Conservation (phyloP, 208 protist species). For the Trypanosoma mega region DNA sequence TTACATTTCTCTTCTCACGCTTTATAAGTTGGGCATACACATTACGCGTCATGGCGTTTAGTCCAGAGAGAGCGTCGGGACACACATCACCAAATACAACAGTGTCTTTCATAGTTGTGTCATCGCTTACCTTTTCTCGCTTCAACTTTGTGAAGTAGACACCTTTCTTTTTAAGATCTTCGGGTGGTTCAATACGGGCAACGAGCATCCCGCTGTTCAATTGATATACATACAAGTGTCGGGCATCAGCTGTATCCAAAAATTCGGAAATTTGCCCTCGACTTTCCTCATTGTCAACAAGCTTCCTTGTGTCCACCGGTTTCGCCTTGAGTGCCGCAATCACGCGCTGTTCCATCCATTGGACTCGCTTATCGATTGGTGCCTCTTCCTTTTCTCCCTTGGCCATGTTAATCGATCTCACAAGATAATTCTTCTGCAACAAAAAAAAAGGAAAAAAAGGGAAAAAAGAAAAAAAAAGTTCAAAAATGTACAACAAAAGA, state of each 20-base stretch:
- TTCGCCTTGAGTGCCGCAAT: slow-evolving; percentile 85
- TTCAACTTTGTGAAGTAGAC: slow-evolving; percentile 92
- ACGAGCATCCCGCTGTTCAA: slow-evolving; percentile 61
- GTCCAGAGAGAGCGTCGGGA: slow-evolving; percentile 57
- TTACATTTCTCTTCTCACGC: slow-evolving; percentile 80
- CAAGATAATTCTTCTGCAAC: slow-evolving; percentile 9
- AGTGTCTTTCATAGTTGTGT: slow-evolving; percentile 79
- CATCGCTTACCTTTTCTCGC: slow-evolving; percentile 88
- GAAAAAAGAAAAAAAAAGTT: slow-evolving; percentile 17
- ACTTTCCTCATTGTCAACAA: slow-evolving; percentile 91
- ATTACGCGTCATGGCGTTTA: slow-evolving; percentile 81
- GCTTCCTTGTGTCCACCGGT: slow-evolving; percentile 89
- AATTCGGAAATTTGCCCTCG: slow-evolving; percentile 90
- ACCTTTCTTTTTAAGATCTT: slow-evolving; percentile 90
- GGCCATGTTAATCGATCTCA: slow-evolving; percentile 40
- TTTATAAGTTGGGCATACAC: slow-evolving; percentile 90
- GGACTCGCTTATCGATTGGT: slow-evolving; percentile 87
- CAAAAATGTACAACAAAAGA: not conserved
- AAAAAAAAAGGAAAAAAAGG: slow-evolving; percentile 12
- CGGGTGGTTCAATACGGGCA: slow-evolving; percentile 83
- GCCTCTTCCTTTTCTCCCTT: slow-evolving; percentile 91
- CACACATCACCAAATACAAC: slow-evolving; percentile 87
- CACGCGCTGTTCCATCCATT: slow-evolving; percentile 91
- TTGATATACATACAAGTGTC: slow-evolving; percentile 92
- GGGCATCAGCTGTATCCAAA: slow-evolving; percentile 88